A percentile compares a stretch with the other conserved stretches of the same genome.
phyloP scores from a whole-genome alignment of 1,284 basidiomycete genomes.

The Ustilago xerochloae region DNA sequence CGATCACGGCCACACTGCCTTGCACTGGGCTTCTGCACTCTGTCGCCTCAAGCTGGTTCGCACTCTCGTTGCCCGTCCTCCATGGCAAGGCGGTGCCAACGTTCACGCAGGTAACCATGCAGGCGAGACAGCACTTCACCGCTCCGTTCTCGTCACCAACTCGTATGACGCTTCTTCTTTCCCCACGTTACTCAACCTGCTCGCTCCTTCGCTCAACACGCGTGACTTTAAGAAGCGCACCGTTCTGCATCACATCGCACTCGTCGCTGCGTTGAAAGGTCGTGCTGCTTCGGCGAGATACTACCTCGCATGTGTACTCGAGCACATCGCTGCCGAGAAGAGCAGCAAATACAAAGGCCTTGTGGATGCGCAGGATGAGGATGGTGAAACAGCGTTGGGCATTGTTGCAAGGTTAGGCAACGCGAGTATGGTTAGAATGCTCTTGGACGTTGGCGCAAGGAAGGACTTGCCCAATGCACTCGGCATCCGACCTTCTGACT shows the following conservation, averaged over 20 bases:
- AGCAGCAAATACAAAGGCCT: constrained; percentile 72
- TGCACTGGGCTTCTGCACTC: constrained; percentile 92
- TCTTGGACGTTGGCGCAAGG: constrained; percentile 94
- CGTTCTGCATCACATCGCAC: constrained; percentile 92
- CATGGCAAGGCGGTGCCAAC: constrained; percentile 66
- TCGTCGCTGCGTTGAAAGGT: constrained; percentile 89
- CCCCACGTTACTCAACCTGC: constrained; percentile 74
- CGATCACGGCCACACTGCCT: constrained; percentile 91
- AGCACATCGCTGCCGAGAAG: constrained; percentile 72
- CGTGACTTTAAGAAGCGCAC: constrained; percentile 89
- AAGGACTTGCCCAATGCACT: constrained; percentile 91
- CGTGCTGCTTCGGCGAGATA: constrained; percentile 85
- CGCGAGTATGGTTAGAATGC: constrained; percentile 82
- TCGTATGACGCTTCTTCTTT: constrained; percentile 82
- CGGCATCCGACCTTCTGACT: constrained; percentile 90
- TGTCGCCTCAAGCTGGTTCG: constrained; percentile 72
- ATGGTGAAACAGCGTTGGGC: constrained; percentile 95
- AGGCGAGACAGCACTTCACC: constrained; percentile 93
- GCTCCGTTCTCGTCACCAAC: constrained; percentile 89
- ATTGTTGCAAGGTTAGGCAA: constrained; percentile 95
- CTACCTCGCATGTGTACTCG: constrained; percentile 90
- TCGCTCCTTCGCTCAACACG: constrained; percentile 83
- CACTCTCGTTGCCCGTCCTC: constrained; percentile 73
- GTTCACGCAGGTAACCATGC: constrained; percentile 76
- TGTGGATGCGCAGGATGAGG: constrained; percentile 91